Conservation (phyloP, 352 stramenopile genomes). For the Globisporangium carolinianum region DNA sequence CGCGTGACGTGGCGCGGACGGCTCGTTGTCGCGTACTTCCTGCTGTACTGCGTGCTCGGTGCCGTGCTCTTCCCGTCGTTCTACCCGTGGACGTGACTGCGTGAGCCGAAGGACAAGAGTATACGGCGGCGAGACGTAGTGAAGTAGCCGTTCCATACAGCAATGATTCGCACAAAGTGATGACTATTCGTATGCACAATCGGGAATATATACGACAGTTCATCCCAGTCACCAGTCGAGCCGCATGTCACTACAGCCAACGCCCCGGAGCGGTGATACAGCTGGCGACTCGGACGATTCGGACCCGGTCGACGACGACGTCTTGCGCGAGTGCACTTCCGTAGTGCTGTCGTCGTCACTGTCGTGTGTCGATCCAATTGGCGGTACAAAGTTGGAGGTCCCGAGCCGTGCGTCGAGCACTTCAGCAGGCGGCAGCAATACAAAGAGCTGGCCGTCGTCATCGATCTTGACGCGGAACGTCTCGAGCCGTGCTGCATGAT, state of each 20-base stretch:
- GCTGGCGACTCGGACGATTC: not conserved
- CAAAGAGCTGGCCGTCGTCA: slow-evolving; percentile 50
- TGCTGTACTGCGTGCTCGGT: slow-evolving; percentile 64
- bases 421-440: slow-evolving; percentile 65
- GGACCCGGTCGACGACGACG: not conserved
- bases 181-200: not conserved
- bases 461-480: slow-evolving; percentile 82
- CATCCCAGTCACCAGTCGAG: slow-evolving; percentile 7
- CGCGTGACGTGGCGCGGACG: slow-evolving; percentile 13
- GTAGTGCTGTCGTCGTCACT: not conserved
- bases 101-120: not conserved
- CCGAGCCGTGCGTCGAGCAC: slow-evolving; percentile 84
- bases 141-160: too few species aligned
- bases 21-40: slow-evolving; percentile 53
- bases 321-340: not conserved
- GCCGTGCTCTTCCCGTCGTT: slow-evolving; percentile 69
- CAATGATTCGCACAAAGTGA: not conserved
- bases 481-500: slow-evolving; percentile 66
- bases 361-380: slow-evolving; percentile 6
- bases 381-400: slow-evolving; percentile 49
- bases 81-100: slow-evolving; percentile 70
- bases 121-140: too few species aligned
- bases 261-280: not conserved
- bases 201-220: not conserved
- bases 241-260: slow-evolving; percentile 19